Conservation (phyloP, 2,329 filamentous ascomycete genomes). For the Cladosporium cucumerinum region DNA sequence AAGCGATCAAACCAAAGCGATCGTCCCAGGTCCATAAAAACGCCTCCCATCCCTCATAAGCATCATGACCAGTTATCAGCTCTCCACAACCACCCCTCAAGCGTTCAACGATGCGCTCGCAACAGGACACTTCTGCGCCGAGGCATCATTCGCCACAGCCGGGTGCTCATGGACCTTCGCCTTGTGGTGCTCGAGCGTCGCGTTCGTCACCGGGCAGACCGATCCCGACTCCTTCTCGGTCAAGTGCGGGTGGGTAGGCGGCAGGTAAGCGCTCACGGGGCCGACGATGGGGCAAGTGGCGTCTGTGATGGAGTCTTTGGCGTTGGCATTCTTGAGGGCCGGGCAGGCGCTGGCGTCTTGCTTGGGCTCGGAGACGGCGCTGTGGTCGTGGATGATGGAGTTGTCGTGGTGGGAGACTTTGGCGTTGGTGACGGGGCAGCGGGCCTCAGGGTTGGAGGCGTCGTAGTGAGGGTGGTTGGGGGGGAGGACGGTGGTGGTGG, state of each 20-base stretch:
- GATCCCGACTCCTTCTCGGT: constrained; percentile 37
- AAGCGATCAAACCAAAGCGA: neutral
- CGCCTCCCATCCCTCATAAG: constrained; percentile 5
- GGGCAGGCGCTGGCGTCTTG: constrained; percentile 41
- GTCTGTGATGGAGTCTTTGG: constrained; percentile 40
- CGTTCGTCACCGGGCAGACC: constrained; percentile 45
- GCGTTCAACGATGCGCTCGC: constrained; percentile 29
- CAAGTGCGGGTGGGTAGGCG: constrained; percentile 42
- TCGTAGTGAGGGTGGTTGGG: constrained; percentile 29
- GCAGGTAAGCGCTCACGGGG: constrained; percentile 39
- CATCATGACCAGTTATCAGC: neutral
- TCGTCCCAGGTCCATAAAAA: neutral
- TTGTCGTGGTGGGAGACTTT: constrained; percentile 44
- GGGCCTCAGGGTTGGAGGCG: constrained; percentile 39
- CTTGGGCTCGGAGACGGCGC: constrained; percentile 25
- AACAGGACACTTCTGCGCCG: constrained; percentile 42
- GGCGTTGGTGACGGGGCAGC: constrained; percentile 46
- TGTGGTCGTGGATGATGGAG: constrained; percentile 39
- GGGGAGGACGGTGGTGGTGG: constrained; percentile 17
- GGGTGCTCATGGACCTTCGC: constrained; percentile 42
- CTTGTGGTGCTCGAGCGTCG: constrained; percentile 43
- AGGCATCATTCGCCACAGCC: constrained; percentile 37
- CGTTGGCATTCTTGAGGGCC: constrained; percentile 39
- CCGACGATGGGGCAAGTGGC: constrained; percentile 45
- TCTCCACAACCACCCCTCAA: neutral